A percentile compares a stretch with the other conserved stretches of the same genome.
phyloP scores from a whole-genome alignment of 2,329 filamentous ascomycete species.

The Stenocarpella maydis region DNA sequence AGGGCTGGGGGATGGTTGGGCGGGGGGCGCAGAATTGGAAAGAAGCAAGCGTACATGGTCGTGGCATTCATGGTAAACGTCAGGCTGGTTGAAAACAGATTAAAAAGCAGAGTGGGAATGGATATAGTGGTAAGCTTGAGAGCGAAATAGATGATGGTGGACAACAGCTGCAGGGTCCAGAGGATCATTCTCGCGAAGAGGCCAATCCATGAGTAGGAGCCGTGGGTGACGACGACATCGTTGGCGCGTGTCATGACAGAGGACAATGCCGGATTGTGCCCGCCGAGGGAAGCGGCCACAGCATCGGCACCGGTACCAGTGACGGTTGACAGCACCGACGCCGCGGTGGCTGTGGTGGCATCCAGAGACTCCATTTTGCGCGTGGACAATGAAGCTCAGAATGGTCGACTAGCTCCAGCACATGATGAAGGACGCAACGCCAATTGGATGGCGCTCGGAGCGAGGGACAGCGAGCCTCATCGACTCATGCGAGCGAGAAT shows the following conservation, averaged over 20 bases:
- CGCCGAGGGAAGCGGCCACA: constrained; percentile 40
- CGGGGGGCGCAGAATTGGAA: not conserved
- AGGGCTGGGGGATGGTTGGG: constrained; percentile 12
- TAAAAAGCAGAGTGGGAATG: constrained; percentile 87
- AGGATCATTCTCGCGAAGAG: constrained; percentile 64
- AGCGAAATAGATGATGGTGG: constrained; percentile 75
- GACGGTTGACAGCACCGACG: constrained; percentile 20
- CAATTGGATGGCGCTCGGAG: constrained; percentile 33
- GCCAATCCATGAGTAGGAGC: constrained; percentile 64
- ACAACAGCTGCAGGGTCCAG: constrained; percentile 62
- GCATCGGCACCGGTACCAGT: constrained; percentile 16
- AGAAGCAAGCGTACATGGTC: constrained; percentile 72
- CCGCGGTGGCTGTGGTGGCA: constrained; percentile 24
- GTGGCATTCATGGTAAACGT: constrained; percentile 99
- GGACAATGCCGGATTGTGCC: constrained; percentile 44
- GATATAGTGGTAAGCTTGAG: constrained; percentile 89
- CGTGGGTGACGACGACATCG: constrained; percentile 48
- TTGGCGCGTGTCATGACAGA: constrained; percentile 50
- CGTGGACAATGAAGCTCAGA: constrained; percentile 28
- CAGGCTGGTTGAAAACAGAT: constrained; percentile 87
- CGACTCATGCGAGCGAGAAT: constrained; percentile 19
- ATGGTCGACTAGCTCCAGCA: constrained; percentile 32
- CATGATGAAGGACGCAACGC: constrained; percentile 36
- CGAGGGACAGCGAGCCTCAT: constrained; percentile 24
- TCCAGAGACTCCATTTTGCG: constrained; percentile 35